Base-by-base conservation (phyloP, 495 filamentous ascomycete genomes). In the Schizothecium vesticola region DNA sequence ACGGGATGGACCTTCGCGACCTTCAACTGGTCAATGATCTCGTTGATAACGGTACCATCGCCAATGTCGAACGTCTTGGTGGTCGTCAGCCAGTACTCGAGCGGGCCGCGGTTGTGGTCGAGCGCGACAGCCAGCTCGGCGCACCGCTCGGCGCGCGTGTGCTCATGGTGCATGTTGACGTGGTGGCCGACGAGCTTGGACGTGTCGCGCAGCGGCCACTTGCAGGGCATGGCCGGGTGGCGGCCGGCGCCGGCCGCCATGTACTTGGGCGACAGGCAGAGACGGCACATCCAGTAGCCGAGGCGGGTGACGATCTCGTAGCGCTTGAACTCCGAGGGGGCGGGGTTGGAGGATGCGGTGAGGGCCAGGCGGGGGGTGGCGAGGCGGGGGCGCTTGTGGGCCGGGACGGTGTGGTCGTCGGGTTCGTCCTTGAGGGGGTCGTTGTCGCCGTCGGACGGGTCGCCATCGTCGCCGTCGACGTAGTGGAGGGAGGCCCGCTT, bases 101-200 rank as follows among this genome's bases (percentile, higher is more conserved):
- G 80, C 0, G 81, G 81, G 0, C 81, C 81, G 0, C 80, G 78
- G 60, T 83, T 83, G 25, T 75, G 71, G 7, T 65, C 65, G 3
- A 83, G 73, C 0, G 80, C 80, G 2, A 69, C 71, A 1, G 80
- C 80, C 3, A 83, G 72, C 72, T 83, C 81, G 11, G 56, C 43
- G 57, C 79, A 82, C 6, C 81, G 71, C 63, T 83, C 80, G 0
- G 65, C 10, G 0, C 74, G 70, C 19, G 69, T 55, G 36, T 83
- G 80, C 71, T 83, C 81, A 1, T 64, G 71, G 63, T 83, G 81
- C 75, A 83, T 78, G 26, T 80, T 80, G 1, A 80, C 74, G 56
- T 78, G 82, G 61, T 83, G 81, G 43, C 78, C 80, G 55, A 83
- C 75, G 71, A 83, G 77, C 73, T 83, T 83, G 4, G 78, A 77